A percentile compares a stretch with the other conserved stretches of the same genome.
These are phyloP conservation scores for Vigna hirtella DNA, from an alignment of 306 rosid species.

Conservation along the genomic window DNA sequence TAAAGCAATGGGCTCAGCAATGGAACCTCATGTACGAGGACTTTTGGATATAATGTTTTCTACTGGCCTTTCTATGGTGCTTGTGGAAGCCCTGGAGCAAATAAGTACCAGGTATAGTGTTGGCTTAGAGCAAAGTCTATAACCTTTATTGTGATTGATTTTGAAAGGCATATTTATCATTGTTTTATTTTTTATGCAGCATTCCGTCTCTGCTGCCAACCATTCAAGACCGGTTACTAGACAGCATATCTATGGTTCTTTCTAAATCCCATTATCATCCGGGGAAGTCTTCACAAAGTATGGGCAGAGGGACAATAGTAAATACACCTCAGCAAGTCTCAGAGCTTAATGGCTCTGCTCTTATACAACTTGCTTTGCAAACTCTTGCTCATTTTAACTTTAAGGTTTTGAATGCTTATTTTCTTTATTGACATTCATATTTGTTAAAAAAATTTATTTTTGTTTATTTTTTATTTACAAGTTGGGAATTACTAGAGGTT, in stretches of 20 bases:
- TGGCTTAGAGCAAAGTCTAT: slow-evolving; percentile 26
- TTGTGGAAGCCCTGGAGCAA: slow-evolving; percentile 91
- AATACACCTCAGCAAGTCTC: slow-evolving; percentile 73
- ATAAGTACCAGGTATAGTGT: slow-evolving; percentile 69
- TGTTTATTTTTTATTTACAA: slow-evolving; percentile 10
- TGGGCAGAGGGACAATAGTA: slow-evolving; percentile 65
- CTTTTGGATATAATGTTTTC: slow-evolving; percentile 94
- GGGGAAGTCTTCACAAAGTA: slow-evolving; percentile 66
- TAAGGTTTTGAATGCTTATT: slow-evolving; percentile 64
- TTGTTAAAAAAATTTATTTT: slow-evolving; percentile 8
- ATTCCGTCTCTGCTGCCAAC: slow-evolving; percentile 89
- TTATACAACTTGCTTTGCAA: slow-evolving; percentile 92
- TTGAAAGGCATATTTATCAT: slow-evolving; percentile 20
- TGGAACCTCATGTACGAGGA: slow-evolving; percentile 91
- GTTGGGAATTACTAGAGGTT: slow-evolving; percentile 30
- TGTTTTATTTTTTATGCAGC: slow-evolving; percentile 53
- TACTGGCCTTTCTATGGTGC: slow-evolving; percentile 88
- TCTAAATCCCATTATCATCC: slow-evolving; percentile 79
- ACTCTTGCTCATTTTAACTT: slow-evolving; percentile 94
- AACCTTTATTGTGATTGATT: slow-evolving; percentile 33
- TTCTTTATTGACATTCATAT: slow-evolving; percentile 29
- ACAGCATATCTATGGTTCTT: slow-evolving; percentile 86
- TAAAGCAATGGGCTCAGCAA: slow-evolving; percentile 88
- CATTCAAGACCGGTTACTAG: slow-evolving; percentile 93
- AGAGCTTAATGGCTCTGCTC: slow-evolving; percentile 79